A percentile compares a stretch with the other conserved stretches of the same genome.
These are phyloP conservation scores for Moesziomyces globuligerus DNA, from an alignment of 1,284 basidiomycete species.

Conservation along the genomic window DNA sequence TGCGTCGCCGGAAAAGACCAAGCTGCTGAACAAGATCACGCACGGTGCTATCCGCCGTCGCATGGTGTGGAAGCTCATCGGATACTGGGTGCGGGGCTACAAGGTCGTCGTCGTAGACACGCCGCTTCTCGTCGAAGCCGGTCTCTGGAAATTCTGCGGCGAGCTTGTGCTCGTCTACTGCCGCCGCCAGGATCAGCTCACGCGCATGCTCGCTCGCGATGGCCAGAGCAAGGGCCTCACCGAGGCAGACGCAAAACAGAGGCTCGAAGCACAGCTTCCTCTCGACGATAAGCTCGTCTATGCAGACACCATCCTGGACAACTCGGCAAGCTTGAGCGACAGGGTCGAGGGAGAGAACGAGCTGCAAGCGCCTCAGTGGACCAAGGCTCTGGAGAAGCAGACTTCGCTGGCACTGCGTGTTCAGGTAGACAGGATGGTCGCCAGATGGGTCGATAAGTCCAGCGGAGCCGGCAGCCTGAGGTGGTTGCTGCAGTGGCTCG, in stretches of 20 bases:
- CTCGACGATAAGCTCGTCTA: slow-evolving; percentile 82
- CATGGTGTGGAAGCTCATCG: slow-evolving; percentile 78
- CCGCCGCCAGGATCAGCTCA: slow-evolving; percentile 53
- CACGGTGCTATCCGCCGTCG: slow-evolving; percentile 85
- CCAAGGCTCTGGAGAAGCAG: slow-evolving; percentile 12
- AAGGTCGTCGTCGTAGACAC: slow-evolving; percentile 87
- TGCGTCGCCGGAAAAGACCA: slow-evolving; percentile 73
- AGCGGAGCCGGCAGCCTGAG: slow-evolving; percentile 74
- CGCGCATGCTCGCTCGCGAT: slow-evolving; percentile 62
- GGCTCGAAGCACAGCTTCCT: slow-evolving; percentile 83
- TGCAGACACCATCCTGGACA: slow-evolving; percentile 88
- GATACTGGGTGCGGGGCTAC: slow-evolving; percentile 81
- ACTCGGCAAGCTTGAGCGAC: slow-evolving; percentile 75
- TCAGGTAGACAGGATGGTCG: slow-evolving; percentile 78
- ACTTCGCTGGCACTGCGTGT: slow-evolving; percentile 66
- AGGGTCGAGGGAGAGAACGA: background rate
- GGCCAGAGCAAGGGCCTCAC: slow-evolving; percentile 68
- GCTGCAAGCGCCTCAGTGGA: slow-evolving; percentile 16
- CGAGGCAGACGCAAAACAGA: slow-evolving; percentile 73
- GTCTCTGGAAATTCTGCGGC: slow-evolving; percentile 85
- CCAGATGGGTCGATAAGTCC: slow-evolving; percentile 68
- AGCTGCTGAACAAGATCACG: slow-evolving; percentile 82
- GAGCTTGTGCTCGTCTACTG: slow-evolving; percentile 86
- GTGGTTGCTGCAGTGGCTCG: slow-evolving; percentile 77
- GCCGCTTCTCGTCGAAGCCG: slow-evolving; percentile 90